A percentile compares a stretch with the other conserved stretches of the same genome.
Evolutionary conservation across 768 basidiomycete genomes (phyloP).

Genomic region (Fomitopsis serialis): DNA sequence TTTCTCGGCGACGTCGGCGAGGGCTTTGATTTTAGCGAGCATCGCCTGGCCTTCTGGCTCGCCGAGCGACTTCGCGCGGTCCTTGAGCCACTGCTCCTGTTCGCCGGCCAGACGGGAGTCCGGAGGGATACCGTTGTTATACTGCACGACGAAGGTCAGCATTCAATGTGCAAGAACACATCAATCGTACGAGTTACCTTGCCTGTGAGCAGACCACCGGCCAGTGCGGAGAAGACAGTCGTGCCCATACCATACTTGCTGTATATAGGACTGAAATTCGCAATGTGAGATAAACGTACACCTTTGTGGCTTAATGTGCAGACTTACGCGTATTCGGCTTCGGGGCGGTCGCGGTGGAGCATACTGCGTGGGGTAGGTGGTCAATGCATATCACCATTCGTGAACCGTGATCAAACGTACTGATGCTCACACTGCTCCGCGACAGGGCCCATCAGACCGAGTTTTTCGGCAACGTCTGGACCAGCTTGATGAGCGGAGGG

Average conservation of each 20-base stretch:
- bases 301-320: not conserved
- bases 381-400: not conserved
- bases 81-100: conserved; percentile 35
- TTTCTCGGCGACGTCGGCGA: conserved; percentile 59
- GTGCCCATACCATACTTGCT: conserved; percentile 60
- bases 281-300: not conserved
- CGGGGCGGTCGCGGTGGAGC: conserved; percentile 78
- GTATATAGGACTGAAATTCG: conserved; percentile 44
- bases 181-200: conserved; percentile 39
- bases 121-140: conserved; percentile 71
- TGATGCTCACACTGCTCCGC: conserved; percentile 74
- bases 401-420: conserved; percentile 22
- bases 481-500: not conserved
- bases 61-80: conserved; percentile 45
- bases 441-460: conserved; percentile 64
- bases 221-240: conserved; percentile 72
- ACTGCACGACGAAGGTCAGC: conserved; percentile 26
- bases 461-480: conserved; percentile 59
- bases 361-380: conserved; percentile 34
- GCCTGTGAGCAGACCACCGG: conserved; percentile 69
- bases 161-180: not conserved
- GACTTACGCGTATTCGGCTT: conserved; percentile 64
- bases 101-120: conserved; percentile 67
- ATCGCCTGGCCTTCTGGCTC: conserved; percentile 55
- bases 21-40: conserved; percentile 62